phyloP scores from a whole-genome alignment of 2,329 filamentous ascomycete genomes.

The Colletotrichum australisinense region DNA sequence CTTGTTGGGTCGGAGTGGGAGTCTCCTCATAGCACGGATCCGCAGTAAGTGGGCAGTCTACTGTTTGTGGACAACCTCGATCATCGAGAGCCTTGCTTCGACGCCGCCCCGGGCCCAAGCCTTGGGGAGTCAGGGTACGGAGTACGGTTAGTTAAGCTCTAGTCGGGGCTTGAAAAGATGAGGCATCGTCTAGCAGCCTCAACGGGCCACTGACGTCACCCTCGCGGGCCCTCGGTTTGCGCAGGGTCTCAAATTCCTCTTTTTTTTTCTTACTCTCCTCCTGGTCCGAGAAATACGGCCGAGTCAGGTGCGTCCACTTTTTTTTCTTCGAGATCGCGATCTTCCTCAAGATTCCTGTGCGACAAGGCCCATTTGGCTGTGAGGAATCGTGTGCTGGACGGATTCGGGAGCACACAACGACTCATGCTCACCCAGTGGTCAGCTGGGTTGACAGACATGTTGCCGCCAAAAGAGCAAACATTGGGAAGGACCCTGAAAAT shows the following conservation, averaged over 20 bases:
- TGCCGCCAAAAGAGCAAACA: background rate
- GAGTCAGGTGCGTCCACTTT: slow-evolving; percentile 27
- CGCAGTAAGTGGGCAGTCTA: background rate
- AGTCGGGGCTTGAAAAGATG: slow-evolving; percentile 4
- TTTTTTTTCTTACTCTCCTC: background rate
- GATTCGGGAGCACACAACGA: background rate
- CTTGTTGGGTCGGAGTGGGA: background rate
- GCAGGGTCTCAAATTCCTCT: slow-evolving; percentile 24
- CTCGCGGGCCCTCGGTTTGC: slow-evolving; percentile 18
- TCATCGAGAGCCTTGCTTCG: background rate
- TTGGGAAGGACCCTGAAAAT: slow-evolving; percentile 16
- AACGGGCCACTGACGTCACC: slow-evolving; percentile 28
- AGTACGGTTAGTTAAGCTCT: background rate
- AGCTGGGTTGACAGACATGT: background rate
- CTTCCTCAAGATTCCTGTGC: background rate
- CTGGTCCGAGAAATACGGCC: slow-evolving; percentile 9
- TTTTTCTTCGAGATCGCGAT: slow-evolving; percentile 11
- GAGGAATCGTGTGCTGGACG: background rate
- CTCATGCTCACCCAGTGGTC: background rate
- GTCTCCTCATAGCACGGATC: background rate
- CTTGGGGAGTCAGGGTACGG: background rate
- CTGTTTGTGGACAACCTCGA: background rate
- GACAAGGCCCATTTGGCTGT: background rate
- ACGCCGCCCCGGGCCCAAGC: background rate
- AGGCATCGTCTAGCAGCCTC: slow-evolving; percentile 8